Evolutionary conservation across 768 basidiomycete species (phyloP), one percentile per base, ranked within the genome.

Genomic region (Kwoniella heveanensis): DNA sequence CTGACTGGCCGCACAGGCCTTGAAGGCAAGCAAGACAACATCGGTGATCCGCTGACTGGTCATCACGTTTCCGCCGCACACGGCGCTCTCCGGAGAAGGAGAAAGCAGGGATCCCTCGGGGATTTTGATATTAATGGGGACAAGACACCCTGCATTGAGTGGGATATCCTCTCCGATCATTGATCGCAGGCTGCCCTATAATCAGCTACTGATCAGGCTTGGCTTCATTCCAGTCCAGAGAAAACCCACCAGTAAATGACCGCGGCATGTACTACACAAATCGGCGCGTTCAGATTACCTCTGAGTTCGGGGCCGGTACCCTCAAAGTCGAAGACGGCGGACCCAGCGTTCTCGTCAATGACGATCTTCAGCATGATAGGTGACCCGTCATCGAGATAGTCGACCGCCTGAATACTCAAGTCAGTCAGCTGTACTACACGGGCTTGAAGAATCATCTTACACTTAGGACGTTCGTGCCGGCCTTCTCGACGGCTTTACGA

Each of bases 101-200:
- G 62, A 61, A 3, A 77, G 61, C 5, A 75, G 62, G 47, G 65
- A 64, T 21, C 62, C 60, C 17, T 65, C 60, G 10, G 76, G 76
- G 22, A 75, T 71, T 64, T 47, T 46, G 65, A 64, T 68, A 52
- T 65, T 55, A n/a, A 73, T 44, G 37, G 92, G 92, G 8, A 92
- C 90, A 9, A 97, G 84, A 75, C 93, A 96, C 1, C 94, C 94
- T 24, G 92, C 91, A 77, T 97, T 97, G 26, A 97, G 84, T 12
- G 94, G 94, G 48, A 96, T 95, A 71, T 71, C 69, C 26, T 69
- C 61, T 49, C 91, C 63, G 52, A 74, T 62, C 70, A 74, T 67
- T 17, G 67, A 59, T 32, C 72, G 64, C 61, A 74, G 15, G 39
- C 39, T 44, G 39, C 17, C 15, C 8, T 19, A 44, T 10, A 17